Evolutionary conservation across 176 grass and related monocot species (phyloP), one percentile per base, ranked within the genome.

Genomic region (Ananas comosus): DNA sequence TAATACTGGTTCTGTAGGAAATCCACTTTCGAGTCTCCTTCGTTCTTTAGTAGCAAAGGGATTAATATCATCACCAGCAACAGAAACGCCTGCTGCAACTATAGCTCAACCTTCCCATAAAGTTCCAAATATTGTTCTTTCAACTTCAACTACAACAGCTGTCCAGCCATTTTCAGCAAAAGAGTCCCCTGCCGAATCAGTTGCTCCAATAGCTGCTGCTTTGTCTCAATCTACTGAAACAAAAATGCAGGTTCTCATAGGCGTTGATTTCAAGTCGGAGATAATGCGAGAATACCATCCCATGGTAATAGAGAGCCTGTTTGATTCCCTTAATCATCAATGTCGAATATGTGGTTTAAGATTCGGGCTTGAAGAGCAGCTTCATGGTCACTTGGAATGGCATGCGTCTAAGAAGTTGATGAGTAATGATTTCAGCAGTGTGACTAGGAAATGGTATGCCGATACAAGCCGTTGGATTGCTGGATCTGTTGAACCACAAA

Each of bases 1-100:
- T 42, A 42, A 42, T 25, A 29, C 52, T 63, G 52, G 28, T 48
- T 14, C 23, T 6, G 23, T 74, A 64, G 52, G 73, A 65, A 86
- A 86, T 56, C 87, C 94, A 3, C 82, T 99, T 51, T 88, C 94
- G 24, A 93, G 84, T 78, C 82, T 93, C 65, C 86, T 99, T 70
- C 90, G 77, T 86, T 88, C 89, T 69, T 84, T 99, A 75, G 87
- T 99, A 80, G 85, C 87, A 63, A 99, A 99, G 69, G 94, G 94
- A 56, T 64, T 99, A 68, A 93, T 99, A 70, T 92, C 89, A 71
- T 88, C 89, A 1, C 76, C 80, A 50, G 80, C 78, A 64, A 76
- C 72, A 70, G 84, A 83, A 79, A 71, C 72, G 22, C 81, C 83
- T n/a, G 53, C 51, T 52, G 19, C 78, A n/a, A 66, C 25, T 47